Conservation (phyloP, 2,329 filamentous ascomycete genomes). For the Lasiodiplodia gonubiensis region DNA sequence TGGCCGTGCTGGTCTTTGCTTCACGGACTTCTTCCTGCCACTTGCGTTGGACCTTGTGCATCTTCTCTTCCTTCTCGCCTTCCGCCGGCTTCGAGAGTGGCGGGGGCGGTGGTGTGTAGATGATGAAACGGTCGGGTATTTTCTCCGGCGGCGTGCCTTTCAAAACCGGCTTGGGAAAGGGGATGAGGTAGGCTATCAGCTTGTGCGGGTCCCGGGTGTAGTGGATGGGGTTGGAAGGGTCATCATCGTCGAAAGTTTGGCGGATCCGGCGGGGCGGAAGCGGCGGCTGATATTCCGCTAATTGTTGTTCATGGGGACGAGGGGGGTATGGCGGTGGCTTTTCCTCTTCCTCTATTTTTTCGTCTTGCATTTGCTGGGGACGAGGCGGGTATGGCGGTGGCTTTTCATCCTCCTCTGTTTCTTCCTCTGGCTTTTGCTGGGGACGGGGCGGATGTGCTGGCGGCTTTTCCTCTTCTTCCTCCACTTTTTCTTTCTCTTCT, state of each 20-base stretch:
- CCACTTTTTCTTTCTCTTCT: background rate
- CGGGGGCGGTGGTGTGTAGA: slow-evolving; percentile 54
- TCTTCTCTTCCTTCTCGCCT: slow-evolving; percentile 50
- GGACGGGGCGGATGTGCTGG: slow-evolving; percentile 20
- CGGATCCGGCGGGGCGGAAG: slow-evolving; percentile 29
- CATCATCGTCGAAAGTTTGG: slow-evolving; percentile 17
- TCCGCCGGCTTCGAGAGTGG: slow-evolving; percentile 48
- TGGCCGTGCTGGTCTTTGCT: slow-evolving; percentile 50
- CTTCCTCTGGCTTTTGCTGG: background rate
- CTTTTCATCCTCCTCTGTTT: slow-evolving; percentile 21
- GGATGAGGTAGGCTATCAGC: slow-evolving; percentile 51
- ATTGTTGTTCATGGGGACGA: background rate
- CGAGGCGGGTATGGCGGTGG: slow-evolving; percentile 22
- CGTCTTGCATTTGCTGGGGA: background rate
- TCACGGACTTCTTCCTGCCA: slow-evolving; percentile 54
- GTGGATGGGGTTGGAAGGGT: slow-evolving; percentile 42
- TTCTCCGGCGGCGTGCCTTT: slow-evolving; percentile 39
- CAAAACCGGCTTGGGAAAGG: slow-evolving; percentile 51
- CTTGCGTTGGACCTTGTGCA: slow-evolving; percentile 52
- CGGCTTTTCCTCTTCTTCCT: background rate
- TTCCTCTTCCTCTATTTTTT: background rate
- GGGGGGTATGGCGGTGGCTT: slow-evolving; percentile 20
- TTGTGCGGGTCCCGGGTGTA: slow-evolving; percentile 51
- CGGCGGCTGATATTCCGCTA: slow-evolving; percentile 24
- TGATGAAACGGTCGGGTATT: slow-evolving; percentile 50